Evolutionary conservation across 148 eudicot genomes (phyloP).

Genomic region (Amaranthus cruentus): DNA sequence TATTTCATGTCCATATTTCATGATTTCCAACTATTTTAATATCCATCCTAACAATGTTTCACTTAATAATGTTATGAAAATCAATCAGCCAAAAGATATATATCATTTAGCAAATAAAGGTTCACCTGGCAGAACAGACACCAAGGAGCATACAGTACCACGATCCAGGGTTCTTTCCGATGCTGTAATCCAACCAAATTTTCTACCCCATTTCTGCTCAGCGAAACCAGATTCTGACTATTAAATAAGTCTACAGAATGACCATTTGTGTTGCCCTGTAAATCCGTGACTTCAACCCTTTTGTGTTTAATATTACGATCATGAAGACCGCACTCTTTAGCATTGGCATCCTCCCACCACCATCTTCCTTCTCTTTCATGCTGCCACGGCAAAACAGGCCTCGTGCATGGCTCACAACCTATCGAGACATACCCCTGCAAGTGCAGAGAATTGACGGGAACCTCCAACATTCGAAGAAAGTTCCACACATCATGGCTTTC

Average conservation of each 20-base stretch:
- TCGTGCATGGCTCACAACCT: conserved; percentile 89
- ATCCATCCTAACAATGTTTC: too few relatives aligned
- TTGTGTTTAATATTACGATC: conserved; percentile 70
- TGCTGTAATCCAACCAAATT: conserved; percentile 56
- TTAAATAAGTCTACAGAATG: conserved; percentile 50
- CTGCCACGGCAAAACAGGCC: conserved; percentile 76
- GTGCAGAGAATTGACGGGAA: conserved; percentile 73
- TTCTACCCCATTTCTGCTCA: conserved; percentile 66
- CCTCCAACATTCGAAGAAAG: conserved; percentile 68
- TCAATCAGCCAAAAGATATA: neutral
- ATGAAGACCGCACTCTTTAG: conserved; percentile 92
- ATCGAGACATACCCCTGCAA: conserved; percentile 72
- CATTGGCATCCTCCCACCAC: conserved; percentile 99
- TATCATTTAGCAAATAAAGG: neutral
- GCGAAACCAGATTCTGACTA: conserved; percentile 37
- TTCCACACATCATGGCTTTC: conserved; percentile 71
- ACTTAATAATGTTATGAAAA: too few relatives aligned
- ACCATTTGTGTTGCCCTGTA: conserved; percentile 43
- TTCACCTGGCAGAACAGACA: conserved; percentile 74
- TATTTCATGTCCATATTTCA: too few relatives aligned
- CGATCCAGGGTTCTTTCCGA: conserved; percentile 66
- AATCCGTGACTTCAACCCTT: conserved; percentile 17
- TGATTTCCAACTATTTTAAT: too few relatives aligned
- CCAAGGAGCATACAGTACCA: conserved; percentile 87
- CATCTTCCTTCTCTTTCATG: conserved; percentile 91